Conservation (phyloP, 345 rosid species). For the Gossypium australe region DNA sequence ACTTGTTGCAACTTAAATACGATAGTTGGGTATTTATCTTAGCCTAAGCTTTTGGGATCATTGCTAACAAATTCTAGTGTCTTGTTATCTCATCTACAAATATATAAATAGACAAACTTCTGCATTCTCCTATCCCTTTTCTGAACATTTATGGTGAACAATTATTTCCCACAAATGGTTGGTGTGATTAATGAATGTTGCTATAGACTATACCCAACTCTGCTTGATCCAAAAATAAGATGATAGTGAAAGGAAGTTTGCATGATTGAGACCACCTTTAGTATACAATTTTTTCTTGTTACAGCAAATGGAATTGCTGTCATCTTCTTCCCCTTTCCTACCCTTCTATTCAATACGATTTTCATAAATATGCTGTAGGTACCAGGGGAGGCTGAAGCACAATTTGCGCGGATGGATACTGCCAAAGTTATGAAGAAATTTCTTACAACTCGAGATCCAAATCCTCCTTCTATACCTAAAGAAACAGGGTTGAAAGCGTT, state of each 20-base stretch:
- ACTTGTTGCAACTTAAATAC: neutral
- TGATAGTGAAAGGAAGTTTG: neutral
- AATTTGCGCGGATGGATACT: constrained; percentile 60
- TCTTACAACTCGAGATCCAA: constrained; percentile 36
- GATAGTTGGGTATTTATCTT: neutral
- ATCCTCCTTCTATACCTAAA: constrained; percentile 54
- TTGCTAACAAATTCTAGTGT: neutral
- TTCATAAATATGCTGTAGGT: constrained; percentile 34
- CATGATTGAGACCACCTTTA: neutral
- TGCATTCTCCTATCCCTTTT: neutral
- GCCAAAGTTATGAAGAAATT: constrained; percentile 38
- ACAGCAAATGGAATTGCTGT: neutral
- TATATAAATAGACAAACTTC: neutral
- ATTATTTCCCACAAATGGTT: neutral
- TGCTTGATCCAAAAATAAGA: neutral
- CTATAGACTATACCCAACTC: neutral
- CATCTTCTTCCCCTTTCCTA: neutral
- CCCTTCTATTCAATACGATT: neutral
- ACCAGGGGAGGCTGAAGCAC: constrained; percentile 63
- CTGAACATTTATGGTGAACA: neutral
- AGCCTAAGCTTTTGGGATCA: neutral
- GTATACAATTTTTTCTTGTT: neutral
- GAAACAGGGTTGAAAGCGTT: constrained; percentile 48
- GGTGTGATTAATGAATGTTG: neutral
- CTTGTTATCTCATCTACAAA: neutral